phyloP scores from a whole-genome alignment of 768 basidiomycete genomes.

The Hypholoma sublateritium region DNA sequence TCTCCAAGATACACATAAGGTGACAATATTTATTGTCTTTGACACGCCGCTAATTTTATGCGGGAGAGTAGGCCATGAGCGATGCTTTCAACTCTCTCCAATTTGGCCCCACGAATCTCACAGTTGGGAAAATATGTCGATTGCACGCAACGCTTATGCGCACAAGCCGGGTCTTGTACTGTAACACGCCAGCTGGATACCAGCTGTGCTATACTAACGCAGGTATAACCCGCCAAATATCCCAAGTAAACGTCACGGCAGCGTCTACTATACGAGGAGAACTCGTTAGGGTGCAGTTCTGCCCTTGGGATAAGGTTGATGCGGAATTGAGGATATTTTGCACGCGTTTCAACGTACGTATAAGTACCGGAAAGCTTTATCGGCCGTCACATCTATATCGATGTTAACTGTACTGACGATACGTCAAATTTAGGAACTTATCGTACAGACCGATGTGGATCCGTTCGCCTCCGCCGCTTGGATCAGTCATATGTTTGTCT shows the following conservation, averaged over 20 bases:
- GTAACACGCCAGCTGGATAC: not conserved
- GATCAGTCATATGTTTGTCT: constrained; percentile 16
- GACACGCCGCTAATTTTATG: too few relatives aligned
- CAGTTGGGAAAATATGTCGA: constrained; percentile 5
- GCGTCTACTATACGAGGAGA: not conserved
- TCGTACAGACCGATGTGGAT: constrained; percentile 8
- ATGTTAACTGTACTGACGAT: too few relatives aligned
- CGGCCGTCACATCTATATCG: too few relatives aligned
- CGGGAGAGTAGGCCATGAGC: constrained; percentile 15
- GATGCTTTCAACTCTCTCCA: constrained; percentile 7
- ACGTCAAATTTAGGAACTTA: constrained; percentile 16
- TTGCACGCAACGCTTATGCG: constrained; percentile 11
- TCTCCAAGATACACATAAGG: constrained; percentile 17
- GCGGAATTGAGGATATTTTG: constrained; percentile 13
- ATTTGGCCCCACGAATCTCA: constrained; percentile 5
- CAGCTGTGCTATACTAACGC: constrained; percentile 11
- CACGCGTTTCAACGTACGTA: constrained; percentile 13
- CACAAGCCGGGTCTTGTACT: constrained; percentile 8
- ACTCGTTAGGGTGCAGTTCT: constrained; percentile 14
- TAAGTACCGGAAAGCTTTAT: not conserved
- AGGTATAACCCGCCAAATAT: constrained; percentile 15
- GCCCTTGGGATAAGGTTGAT: constrained; percentile 15
- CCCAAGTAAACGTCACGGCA: constrained; percentile 12
- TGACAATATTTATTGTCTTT: constrained; percentile 6
- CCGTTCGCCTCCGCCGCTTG: constrained; percentile 19